Conservation (phyloP, 2,329 filamentous ascomycete species). For the Chrysoporthe deuterocubensis region DNA sequence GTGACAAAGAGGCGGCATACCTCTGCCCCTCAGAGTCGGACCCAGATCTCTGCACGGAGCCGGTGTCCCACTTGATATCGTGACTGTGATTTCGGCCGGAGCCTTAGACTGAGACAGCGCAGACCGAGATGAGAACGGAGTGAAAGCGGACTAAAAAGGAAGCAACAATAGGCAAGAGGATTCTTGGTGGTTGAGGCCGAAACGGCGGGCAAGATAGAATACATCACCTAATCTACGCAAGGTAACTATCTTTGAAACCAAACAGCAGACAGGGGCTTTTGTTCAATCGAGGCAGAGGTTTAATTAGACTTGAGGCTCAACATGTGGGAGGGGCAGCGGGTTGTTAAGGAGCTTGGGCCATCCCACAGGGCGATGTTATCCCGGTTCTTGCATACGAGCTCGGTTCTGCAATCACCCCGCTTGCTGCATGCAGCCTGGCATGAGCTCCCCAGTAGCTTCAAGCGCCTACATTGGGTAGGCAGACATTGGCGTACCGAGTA, state of each 20-base stretch:
- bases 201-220: no score
- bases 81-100: not conserved
- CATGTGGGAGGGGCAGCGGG: not conserved
- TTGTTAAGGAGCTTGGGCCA: not conserved
- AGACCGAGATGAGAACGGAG: not conserved
- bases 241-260: not conserved
- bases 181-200: no score
- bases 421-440: not conserved
- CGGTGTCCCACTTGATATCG: not conserved
- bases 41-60: not conserved
- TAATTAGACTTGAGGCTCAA: conserved; percentile 8
- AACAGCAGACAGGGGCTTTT: not conserved
- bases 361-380: not conserved
- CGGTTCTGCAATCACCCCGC: not conserved
- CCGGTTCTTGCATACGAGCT: not conserved
- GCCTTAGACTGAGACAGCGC: not conserved
- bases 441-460: not conserved
- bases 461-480: not conserved
- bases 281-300: not conserved
- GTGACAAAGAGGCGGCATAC: not conserved
- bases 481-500: no score
- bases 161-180: no score
- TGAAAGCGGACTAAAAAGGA: not conserved
- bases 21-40: not conserved
- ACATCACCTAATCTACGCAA: no score